Base-by-base conservation (phyloP, 306 rosid species). In the Quercus mongolica region DNA sequence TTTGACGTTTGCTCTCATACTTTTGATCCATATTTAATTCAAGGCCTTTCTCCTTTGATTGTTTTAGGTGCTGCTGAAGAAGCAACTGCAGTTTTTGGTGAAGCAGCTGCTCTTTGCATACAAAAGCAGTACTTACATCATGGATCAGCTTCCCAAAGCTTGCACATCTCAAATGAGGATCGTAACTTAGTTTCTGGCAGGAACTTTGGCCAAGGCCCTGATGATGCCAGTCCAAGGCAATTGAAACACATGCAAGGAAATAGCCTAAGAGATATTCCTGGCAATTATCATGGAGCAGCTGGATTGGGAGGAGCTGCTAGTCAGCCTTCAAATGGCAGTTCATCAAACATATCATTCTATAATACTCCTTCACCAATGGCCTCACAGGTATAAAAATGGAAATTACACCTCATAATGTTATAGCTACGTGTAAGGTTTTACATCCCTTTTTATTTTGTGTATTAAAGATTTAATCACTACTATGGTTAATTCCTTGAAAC, bases 351-450 rank as follows among this genome's bases (percentile, higher is more conserved):
- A 63, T 83, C 94, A 68, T 96, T 90, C 88, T 96, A 90, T 87
- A 90, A 88, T 79, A 96, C 99, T 21, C 98, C 98, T 78, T 93
- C 98, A 59, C 99, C 98, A 78, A 86, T 90, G 84, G 89, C 84
- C 25, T 74, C 90, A 54, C 99, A 93, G 94, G 99, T 93, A 87
- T 71, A 21, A 67, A 58, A 55, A 11, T 59, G 17, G 20, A 33
- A 41, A 71, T 84, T 71, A 65, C 74, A 73, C 71, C 67, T 73
- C 62, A 54, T 63, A 78, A 68, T 67, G 64, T 38, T 80, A 35
- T 63, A 51, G 23, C 23, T 20, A 15, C 70, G 41, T 59, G 6
- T 78, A n/a, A 38, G 41, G 58, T 21, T 65, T 17, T 79, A 28
- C 7, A 33, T n/a, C 70, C 62, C 14, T 18, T 76, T 51, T 28